Percentiles rank a stretch among this genome's conserved stretches.
These are phyloP conservation scores for Pythium monospermum DNA, from an alignment of 352 stramenopile genomes.

Conservation along the genomic window DNA sequence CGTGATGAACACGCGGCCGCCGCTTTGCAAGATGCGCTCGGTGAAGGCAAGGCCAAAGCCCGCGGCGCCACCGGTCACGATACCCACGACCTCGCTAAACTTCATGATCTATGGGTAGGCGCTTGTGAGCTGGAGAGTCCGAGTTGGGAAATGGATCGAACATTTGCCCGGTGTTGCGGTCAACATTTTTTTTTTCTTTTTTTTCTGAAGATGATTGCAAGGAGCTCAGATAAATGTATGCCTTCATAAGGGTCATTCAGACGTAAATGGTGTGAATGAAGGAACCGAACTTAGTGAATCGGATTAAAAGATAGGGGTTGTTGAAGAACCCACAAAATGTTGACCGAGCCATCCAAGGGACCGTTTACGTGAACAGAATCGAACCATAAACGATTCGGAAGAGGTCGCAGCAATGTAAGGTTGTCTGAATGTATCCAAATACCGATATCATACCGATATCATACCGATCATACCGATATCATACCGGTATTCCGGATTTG, in stretches of 20 bases:
- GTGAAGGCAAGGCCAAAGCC: constrained; percentile 70
- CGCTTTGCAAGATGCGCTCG: constrained; percentile 39
- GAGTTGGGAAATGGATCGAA: constrained; percentile 7
- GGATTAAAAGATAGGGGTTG: not conserved
- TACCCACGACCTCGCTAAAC: constrained; percentile 47
- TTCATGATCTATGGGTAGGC: constrained; percentile 36
- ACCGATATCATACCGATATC: too few species aligned
- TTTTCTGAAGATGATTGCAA: too few species aligned
- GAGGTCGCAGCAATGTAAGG: too few species aligned
- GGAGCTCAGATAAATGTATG: not conserved
- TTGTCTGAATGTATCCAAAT: too few species aligned
- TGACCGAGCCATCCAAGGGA: not conserved
- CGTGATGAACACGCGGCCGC: constrained; percentile 70
- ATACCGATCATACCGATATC: too few species aligned
- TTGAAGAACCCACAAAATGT: constrained; percentile 2
- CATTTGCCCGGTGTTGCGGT: too few species aligned
- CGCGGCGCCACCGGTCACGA: constrained; percentile 62
- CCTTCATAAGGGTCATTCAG: not conserved
- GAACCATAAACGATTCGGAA: too few species aligned
- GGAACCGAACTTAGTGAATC: not conserved
- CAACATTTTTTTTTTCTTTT: too few species aligned
- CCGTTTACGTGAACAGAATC: constrained; percentile 9
- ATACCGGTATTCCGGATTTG: constrained; percentile 8
- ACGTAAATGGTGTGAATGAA: not conserved
- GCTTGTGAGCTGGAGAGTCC: not conserved